phyloP scores from a whole-genome alignment of 225 moss, liverwort and hornwort species.

The Asterella californica region DNA sequence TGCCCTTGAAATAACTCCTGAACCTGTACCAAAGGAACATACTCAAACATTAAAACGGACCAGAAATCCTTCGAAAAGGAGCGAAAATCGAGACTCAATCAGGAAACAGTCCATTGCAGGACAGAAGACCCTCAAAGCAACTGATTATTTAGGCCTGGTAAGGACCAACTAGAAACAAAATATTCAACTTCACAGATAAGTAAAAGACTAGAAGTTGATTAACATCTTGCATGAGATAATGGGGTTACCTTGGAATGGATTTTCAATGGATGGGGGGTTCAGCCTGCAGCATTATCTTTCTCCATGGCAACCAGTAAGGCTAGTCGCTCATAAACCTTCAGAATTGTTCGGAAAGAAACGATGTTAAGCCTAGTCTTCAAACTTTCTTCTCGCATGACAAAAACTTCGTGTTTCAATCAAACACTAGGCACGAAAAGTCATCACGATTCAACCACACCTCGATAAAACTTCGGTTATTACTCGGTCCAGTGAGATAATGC shows the following conservation, averaged over 20 bases:
- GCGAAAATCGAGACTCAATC: background rate
- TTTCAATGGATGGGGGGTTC: slow-evolving; percentile 12
- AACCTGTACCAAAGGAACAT: background rate
- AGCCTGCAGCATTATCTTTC: slow-evolving; percentile 61
- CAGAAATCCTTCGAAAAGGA: background rate
- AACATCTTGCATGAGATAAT: background rate
- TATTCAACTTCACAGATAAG: background rate
- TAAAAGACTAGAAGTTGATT: background rate
- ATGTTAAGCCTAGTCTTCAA: background rate
- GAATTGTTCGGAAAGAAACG: too few relatives aligned
- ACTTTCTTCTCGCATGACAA: background rate
- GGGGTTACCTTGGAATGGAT: background rate
- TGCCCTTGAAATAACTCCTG: background rate
- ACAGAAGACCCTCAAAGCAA: background rate
- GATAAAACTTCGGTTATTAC: background rate
- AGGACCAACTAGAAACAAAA: background rate
- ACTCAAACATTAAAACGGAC: background rate
- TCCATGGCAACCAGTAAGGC: slow-evolving; percentile 78
- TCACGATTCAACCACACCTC: too few relatives aligned
- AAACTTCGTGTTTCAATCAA: background rate
- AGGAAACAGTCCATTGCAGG: background rate
- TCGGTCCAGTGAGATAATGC: background rate
- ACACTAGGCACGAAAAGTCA: background rate
- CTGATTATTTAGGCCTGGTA: background rate
- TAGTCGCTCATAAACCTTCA: slow-evolving; percentile 69